Evolutionary conservation across 208 protist genomes (phyloP).

Genomic region (Novymonas esmeraldas): DNA sequence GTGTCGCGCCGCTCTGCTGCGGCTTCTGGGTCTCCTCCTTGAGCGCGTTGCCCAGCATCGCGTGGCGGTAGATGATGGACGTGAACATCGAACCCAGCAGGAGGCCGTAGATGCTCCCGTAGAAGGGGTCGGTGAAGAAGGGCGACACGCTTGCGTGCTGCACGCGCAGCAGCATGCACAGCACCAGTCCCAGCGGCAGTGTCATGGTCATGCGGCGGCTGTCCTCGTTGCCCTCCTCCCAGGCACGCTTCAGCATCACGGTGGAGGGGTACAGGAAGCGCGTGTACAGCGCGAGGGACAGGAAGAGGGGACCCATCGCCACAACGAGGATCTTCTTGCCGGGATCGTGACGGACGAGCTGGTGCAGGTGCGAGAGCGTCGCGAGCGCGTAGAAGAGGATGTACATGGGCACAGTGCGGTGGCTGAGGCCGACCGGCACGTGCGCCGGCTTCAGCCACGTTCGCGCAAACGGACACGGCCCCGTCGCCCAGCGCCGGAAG

Average conservation of each 20-base stretch:
- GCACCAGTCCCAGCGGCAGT: slow-evolving; percentile 59
- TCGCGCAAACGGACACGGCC: slow-evolving; percentile 40
- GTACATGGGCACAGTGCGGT: slow-evolving; percentile 70
- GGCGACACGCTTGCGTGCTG: slow-evolving; percentile 56
- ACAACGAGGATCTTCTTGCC: slow-evolving; percentile 50
- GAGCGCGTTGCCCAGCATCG: slow-evolving; percentile 57
- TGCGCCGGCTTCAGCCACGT: slow-evolving; percentile 41
- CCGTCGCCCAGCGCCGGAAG: slow-evolving; percentile 51
- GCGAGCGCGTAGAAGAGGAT: slow-evolving; percentile 64
- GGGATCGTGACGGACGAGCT: slow-evolving; percentile 40
- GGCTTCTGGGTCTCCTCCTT: slow-evolving; percentile 22
- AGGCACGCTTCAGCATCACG: slow-evolving; percentile 17
- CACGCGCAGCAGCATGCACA: slow-evolving; percentile 79
- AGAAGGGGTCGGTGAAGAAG: slow-evolving; percentile 62
- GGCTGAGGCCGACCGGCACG: slow-evolving; percentile 30
- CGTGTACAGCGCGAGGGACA: slow-evolving; percentile 53
- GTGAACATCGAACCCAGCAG: slow-evolving; percentile 61
- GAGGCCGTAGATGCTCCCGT: slow-evolving; percentile 63
- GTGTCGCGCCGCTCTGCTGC: not conserved
- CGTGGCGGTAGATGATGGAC: slow-evolving; percentile 62
- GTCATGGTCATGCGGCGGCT: slow-evolving; percentile 58
- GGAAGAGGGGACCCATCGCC: slow-evolving; percentile 50
- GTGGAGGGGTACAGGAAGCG: slow-evolving; percentile 62
- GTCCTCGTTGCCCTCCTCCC: slow-evolving; percentile 47
- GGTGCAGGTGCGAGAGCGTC: slow-evolving; percentile 63